These are phyloP conservation scores for Trichoderma aggressivum DNA, from an alignment of 2,329 filamentous ascomycete genomes.

Conservation along the genomic window DNA sequence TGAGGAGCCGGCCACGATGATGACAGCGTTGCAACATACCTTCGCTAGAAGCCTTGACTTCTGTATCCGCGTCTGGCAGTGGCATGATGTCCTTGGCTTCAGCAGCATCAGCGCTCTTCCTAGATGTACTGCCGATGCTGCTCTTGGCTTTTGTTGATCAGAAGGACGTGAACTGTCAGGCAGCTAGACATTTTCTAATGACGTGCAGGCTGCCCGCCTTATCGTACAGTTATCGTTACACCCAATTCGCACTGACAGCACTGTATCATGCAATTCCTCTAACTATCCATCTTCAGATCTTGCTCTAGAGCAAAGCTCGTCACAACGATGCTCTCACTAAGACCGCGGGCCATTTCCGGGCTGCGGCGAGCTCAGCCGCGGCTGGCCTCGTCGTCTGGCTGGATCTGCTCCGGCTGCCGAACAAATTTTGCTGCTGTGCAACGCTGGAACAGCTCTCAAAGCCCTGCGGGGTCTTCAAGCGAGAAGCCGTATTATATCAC, in stretches of 20 bases:
- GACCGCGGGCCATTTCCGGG: conserved; percentile 28
- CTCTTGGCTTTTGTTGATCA: not conserved
- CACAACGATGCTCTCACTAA: conserved; percentile 29
- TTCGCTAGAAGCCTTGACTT: conserved; percentile 46
- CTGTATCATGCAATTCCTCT: conserved; percentile 17
- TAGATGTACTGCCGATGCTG: not conserved
- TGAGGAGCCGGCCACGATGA: too few relatives aligned
- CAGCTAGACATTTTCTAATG: not conserved
- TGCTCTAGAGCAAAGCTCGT: not conserved
- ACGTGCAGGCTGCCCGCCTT: conserved; percentile 13
- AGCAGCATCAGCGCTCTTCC: not conserved
- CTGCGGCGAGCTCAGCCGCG: conserved; percentile 24
- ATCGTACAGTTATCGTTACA: conserved; percentile 21
- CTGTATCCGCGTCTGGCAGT: conserved; percentile 39
- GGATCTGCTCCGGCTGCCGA: conserved; percentile 31
- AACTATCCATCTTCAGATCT: not conserved
- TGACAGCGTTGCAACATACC: conserved; percentile 31
- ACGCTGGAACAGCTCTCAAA: conserved; percentile 34
- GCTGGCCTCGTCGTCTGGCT: conserved; percentile 22
- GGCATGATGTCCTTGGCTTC: conserved; percentile 29
- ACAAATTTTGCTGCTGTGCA: conserved; percentile 22
- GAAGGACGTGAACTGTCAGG: not conserved
- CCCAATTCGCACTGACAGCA: conserved; percentile 21
- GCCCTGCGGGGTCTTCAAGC: conserved; percentile 19
- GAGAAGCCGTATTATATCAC: conserved; percentile 91